Base-by-base conservation (phyloP, 1,284 basidiomycete species). In the Pseudozyma thailandica region DNA sequence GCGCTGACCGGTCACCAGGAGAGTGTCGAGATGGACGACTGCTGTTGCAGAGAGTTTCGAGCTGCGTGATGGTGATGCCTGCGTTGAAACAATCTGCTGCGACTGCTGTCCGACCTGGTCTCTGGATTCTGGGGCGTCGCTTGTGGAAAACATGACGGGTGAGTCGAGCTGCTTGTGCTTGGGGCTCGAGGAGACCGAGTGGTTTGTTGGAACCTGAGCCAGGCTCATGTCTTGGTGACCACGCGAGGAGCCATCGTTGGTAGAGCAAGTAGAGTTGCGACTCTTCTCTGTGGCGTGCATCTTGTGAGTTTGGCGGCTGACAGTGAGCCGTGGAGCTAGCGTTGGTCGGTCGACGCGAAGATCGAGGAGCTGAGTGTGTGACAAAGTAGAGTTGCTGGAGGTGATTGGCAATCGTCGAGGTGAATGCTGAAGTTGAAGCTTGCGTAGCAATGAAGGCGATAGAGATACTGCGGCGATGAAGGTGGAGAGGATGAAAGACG, bases 211-310 rank as follows among this genome's bases (percentile, higher is more conserved):
- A 1, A 64, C 50, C 5, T 52, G 42, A n/a, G 54, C 53, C 27
- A 64, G 55, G 16, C 54, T 46, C 13, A 41, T 42, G 26, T 53
- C 46, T 20, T 57, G 39, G 30, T 64, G 61, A 16, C 37, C 46
- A 26, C 53, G 50, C 8, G 28, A 46, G 25, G 61, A 64, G 28
- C 54, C 61, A n/a, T 57, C 50, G 50, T 64, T 55, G 10, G 61
- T 64, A 6, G 61, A 64, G 46, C 61, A 64, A 37, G 61, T 64
- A n/a, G 61, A 64, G 31, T 35, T 44, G 37, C 61, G 61, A 21
- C 50, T 57, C 30, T 28, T 50, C 15, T 58, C 54, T 15, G 61
- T 50, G 42, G 61, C 46, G 42, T 64, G 54, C 61, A 64, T 63
- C 7, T 16, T 47, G 41, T 18, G 33, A 15, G 33, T 20, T 38